These are phyloP conservation scores for Durotheca rogersii DNA, from an alignment of 495 filamentous ascomycete species.

Conservation along the genomic window DNA sequence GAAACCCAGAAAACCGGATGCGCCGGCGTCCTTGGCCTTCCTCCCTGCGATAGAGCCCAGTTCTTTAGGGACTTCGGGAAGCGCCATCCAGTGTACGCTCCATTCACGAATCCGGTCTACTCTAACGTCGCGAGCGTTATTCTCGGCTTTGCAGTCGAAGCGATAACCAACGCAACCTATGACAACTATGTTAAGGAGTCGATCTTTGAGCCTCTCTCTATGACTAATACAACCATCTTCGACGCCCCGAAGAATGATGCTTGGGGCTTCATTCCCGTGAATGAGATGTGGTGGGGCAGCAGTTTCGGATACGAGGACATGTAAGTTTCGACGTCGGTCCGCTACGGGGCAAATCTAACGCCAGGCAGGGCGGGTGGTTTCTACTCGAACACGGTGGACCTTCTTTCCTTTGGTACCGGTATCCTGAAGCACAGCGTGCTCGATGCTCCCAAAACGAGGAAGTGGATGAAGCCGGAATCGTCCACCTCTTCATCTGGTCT, in stretches of 20 bases:
- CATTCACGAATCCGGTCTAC: constrained; percentile 43
- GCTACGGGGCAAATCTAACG: constrained; percentile 5
- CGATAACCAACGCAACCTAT: constrained; percentile 37
- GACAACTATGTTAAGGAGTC: constrained; percentile 30
- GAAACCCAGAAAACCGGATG: constrained; percentile 34
- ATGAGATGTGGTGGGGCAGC: constrained; percentile 42
- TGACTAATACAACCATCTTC: constrained; percentile 44
- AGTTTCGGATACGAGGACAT: constrained; percentile 47
- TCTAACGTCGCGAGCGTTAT: constrained; percentile 45
- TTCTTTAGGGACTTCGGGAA: constrained; percentile 40
- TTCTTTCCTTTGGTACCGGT: constrained; percentile 49
- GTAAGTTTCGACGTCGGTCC: constrained; percentile 34
- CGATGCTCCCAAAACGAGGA: constrained; percentile 44
- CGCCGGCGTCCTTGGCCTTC: constrained; percentile 35
- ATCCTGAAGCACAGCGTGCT: constrained; percentile 52
- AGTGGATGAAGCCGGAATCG: constrained; percentile 57
- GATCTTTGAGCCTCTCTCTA: constrained; percentile 43
- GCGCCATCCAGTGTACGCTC: constrained; percentile 39
- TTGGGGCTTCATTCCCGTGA: constrained; percentile 43
- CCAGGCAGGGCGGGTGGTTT: constrained; percentile 45
- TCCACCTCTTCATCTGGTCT: constrained; percentile 48
- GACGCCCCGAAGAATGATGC: constrained; percentile 33
- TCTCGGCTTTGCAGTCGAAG: constrained; percentile 41
- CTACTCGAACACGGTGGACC: constrained; percentile 56
- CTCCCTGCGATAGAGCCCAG: constrained; percentile 33